phyloP scores from a whole-genome alignment of 495 filamentous ascomycete genomes.

The Aspergillus cristatus region DNA sequence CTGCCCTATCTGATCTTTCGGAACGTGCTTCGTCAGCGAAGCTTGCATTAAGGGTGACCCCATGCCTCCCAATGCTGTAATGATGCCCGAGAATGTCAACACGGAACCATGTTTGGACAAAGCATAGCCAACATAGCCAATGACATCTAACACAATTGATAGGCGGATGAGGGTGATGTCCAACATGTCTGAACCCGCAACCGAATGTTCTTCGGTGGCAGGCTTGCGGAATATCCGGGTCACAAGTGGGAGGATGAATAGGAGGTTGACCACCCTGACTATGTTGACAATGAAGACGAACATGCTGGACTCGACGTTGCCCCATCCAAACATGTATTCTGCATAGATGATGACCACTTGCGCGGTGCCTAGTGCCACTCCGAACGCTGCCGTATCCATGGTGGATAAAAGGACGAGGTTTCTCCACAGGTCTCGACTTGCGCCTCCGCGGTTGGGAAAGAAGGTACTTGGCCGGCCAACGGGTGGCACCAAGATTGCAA shows the following conservation, averaged over 20 bases:
- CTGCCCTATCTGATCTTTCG: constrained; percentile 68
- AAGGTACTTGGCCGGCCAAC: constrained; percentile 46
- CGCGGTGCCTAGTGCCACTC: constrained; percentile 71
- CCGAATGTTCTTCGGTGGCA: constrained; percentile 28
- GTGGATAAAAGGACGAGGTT: constrained; percentile 74
- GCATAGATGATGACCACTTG: constrained; percentile 73
- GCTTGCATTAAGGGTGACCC: constrained; percentile 75
- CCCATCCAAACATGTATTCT: constrained; percentile 72
- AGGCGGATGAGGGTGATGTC: constrained; percentile 70
- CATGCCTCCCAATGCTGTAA: constrained; percentile 73
- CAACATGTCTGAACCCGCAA: constrained; percentile 65
- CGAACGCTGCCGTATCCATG: constrained; percentile 70
- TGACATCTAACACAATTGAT: constrained; percentile 66
- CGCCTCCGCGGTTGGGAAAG: constrained; percentile 56
- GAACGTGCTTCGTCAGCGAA: constrained; percentile 82
- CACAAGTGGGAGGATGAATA: constrained; percentile 63
- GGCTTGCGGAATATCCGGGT: constrained; percentile 57
- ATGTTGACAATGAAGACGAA: constrained; percentile 72
- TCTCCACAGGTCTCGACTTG: constrained; percentile 51
- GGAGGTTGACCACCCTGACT: constrained; percentile 62
- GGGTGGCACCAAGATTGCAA: constrained; percentile 69
- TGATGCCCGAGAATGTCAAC: constrained; percentile 57
- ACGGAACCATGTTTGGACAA: constrained; percentile 45
- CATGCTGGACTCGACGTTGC: constrained; percentile 60
- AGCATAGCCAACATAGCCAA: constrained; percentile 68